Evolutionary conservation across 2,329 filamentous ascomycete species (phyloP), one percentile per base, ranked within the genome.

Genomic region (Graphilbum fragrans): DNA sequence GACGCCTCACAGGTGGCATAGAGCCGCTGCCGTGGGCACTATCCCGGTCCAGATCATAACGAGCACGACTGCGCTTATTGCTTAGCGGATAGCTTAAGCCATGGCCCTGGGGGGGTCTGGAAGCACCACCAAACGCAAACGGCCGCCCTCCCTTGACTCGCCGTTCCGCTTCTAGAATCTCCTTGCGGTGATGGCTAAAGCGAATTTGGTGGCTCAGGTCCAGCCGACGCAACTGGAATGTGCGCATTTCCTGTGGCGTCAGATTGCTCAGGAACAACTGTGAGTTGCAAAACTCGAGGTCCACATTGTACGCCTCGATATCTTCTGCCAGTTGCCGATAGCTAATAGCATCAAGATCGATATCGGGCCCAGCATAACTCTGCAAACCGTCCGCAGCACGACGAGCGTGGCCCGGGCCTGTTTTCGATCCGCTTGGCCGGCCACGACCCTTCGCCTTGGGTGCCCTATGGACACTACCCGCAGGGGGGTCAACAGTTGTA

Each of bases 161-260:
- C 9, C 48, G 46, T 36, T 43, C 38, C 3, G 41, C 45, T 38
- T 54, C 47, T 2, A 65, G 51, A 18, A 50, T 49, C 47, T 66
- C 58, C 34, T 65, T 60, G 20, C 60, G 58, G 47, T 69, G 64
- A 42, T 56, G 55, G 47, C 58, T 58, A 41, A 58, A 53, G 5
- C 65, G 63, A 37, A 67, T 63, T 47, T 66, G 62, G 45, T 69
- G 65, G 19, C 58, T 54, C 21, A 64, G 55, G 38, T 69, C 65
- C 10, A 69, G 50, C 7, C 56, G 51, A 17, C 65, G 63, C 40
- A 68, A 52, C 49, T 65, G 63, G 19, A 66, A 50, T 5, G 57
- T 61, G 18, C 65, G 58, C 1, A 48, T 50, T 49, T 69, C 65
- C 42, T 62, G 57, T 0, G 65, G 58, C 1, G 60, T 63, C 36